Base-by-base conservation (phyloP, 1,284 basidiomycete genomes). In the Ganoderma boninense region DNA sequence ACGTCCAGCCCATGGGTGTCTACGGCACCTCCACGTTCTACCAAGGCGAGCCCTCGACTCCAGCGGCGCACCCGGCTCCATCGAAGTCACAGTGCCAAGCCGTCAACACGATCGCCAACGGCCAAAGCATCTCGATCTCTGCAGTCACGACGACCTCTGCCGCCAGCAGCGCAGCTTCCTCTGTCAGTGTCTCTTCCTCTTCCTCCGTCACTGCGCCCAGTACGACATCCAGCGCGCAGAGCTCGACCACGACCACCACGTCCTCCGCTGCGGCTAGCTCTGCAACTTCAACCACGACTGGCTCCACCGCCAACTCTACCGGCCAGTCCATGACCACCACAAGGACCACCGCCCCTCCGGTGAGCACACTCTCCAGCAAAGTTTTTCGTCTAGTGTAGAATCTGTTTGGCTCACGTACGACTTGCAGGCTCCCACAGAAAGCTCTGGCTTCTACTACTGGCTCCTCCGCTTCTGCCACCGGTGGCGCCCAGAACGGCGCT, bases 1-100 rank as follows among this genome's bases (percentile, higher is more conserved):
- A 42, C 49, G 35, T 20, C 6, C 64, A 89, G 89, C 91, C 86
- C 11, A 90, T 91, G 88, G 92, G 92, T 54, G 87, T 94, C 8
- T 93, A 93, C 77, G 88, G 87, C 52, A 80, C 81, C 4, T 91
- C 89, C 10, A 92, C 89, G 0, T 93, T 90, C 82, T 80, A 85
- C 77, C 93, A 93, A 81, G 90, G 90, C 60, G 82, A 90, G 65
- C 83, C 87, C 0, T 77, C 75, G 0, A 93, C 89, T 1, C 91
- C 93, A 3, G 74, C 83, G 6, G 83, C 91, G 7, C 91, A 93
- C 77, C 85, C 90, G 1, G 81, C 83, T 0, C 90, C 87, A 1
- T 75, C 87, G 0, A 88, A 88, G 4, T 90, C 87, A 7, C 79
- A 83, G 35, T 94, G 92, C 79, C 81, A 80, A 18, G 69, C 81